phyloP scores from a whole-genome alignment of 345 rosid species.

The Heritiera fomes region DNA sequence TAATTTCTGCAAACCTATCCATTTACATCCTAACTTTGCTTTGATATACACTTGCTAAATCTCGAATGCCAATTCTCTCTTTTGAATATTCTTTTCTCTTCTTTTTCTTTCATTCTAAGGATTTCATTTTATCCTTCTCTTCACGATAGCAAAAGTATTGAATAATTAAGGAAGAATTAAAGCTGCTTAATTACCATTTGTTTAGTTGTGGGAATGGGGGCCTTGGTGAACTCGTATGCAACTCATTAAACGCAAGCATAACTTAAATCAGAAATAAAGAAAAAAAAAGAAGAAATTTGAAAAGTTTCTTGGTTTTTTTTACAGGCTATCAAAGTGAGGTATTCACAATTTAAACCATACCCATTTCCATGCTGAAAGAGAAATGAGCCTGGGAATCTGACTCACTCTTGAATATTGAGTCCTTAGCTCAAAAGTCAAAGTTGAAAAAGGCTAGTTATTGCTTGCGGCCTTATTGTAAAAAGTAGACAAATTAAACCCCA shows the following conservation, averaged over 20 bases:
- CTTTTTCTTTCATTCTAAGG: too few species aligned
- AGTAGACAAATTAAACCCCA: background rate
- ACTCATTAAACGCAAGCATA: slow-evolving; percentile 3
- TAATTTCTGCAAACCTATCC: slow-evolving; percentile 8
- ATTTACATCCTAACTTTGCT: background rate
- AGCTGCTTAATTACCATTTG: background rate
- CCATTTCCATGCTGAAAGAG: slow-evolving; percentile 27
- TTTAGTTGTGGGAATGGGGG: background rate
- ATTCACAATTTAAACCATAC: slow-evolving; percentile 21
- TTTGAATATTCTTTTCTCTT: background rate
- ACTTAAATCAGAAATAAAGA: background rate
- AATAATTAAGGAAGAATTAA: background rate
- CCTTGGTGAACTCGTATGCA: background rate
- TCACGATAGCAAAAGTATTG: background rate
- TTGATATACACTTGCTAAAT: background rate
- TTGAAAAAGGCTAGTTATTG: slow-evolving; percentile 8
- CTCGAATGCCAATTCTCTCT: background rate
- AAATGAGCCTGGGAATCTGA: slow-evolving; percentile 32
- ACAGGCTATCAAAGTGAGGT: slow-evolving; percentile 17
- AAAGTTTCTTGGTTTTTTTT: slow-evolving; percentile 33
- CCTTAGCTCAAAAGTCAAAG: slow-evolving; percentile 22
- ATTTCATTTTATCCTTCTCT: background rate
- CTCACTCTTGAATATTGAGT: slow-evolving; percentile 26
- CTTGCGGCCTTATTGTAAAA: background rate
- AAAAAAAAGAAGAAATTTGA: background rate